A percentile compares a stretch with the other conserved stretches of the same genome.
phyloP scores from a whole-genome alignment of 106 monocot genomes.

The Ottelia alismoides region DNA sequence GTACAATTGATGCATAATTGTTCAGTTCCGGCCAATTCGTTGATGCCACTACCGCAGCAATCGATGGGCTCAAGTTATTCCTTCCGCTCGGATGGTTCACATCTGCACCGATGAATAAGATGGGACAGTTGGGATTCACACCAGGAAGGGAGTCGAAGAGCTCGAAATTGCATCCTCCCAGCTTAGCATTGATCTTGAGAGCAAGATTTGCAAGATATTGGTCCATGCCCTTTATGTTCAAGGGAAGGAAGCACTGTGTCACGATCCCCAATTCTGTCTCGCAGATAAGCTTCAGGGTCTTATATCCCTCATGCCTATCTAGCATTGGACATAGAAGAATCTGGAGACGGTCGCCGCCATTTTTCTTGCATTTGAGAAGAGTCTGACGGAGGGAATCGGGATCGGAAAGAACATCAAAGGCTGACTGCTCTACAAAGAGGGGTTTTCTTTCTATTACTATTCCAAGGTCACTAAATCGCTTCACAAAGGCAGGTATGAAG shows the following conservation, averaged over 20 bases:
- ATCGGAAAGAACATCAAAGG: conserved; percentile 15
- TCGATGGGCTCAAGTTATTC: conserved; percentile 21
- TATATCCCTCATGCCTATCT: conserved; percentile 21
- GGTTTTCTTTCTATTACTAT: conserved; percentile 4
- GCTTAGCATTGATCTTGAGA: conserved; percentile 46
- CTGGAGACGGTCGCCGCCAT: conserved; percentile 5
- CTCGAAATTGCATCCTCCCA: conserved; percentile 36
- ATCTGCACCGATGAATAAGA: conserved; percentile 43
- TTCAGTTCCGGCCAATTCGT: conserved; percentile 12
- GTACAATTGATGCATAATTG: conserved; percentile 14
- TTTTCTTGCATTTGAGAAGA: conserved; percentile 4
- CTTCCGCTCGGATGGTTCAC: conserved; percentile 32
- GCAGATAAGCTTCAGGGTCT: conserved; percentile 29
- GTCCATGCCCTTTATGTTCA: conserved; percentile 10
- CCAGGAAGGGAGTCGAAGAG: conserved; percentile 14
- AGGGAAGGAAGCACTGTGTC: conserved; percentile 32
- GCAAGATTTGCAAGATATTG: conserved; percentile 30
- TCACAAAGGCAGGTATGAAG: conserved; percentile 12
- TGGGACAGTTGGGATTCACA: neutral
- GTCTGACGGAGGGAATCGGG: neutral
- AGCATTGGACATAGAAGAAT: conserved; percentile 34
- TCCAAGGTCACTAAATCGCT: conserved; percentile 12
- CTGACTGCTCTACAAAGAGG: neutral
- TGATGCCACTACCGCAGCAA: conserved; percentile 28
- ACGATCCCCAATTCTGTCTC: conserved; percentile 35